Evolutionary conservation across 2,329 filamentous ascomycete genomes (phyloP).

Genomic region (Colletotrichum agaves): DNA sequence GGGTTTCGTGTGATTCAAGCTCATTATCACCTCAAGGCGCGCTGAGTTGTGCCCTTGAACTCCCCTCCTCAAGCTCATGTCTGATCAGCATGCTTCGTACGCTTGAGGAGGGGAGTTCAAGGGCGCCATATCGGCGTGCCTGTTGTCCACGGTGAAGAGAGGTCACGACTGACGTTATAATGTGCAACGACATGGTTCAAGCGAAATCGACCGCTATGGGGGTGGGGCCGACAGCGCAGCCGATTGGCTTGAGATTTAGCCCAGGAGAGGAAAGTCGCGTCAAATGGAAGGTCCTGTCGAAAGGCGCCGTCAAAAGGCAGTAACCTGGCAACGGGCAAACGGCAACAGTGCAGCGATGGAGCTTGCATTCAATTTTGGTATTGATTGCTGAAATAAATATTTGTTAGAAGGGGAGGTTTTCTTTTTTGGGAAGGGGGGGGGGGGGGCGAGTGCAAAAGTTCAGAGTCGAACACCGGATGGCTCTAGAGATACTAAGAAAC

Average conservation of each 20-base stretch:
- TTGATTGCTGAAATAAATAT: too few species aligned
- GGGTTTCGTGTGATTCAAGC: too few species aligned
- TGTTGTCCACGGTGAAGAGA: background rate
- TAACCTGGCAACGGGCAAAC: too few species aligned
- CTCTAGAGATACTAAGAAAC: too few species aligned
- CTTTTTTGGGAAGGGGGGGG: too few species aligned
- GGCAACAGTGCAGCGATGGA: too few species aligned
- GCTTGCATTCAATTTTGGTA: too few species aligned
- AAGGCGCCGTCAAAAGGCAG: too few species aligned
- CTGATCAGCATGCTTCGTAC: background rate
- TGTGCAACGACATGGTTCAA: slow-evolving; percentile 5
- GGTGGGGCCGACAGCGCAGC: background rate
- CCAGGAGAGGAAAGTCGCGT: background rate
- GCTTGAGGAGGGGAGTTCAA: slow-evolving; percentile 9
- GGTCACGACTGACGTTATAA: slow-evolving; percentile 1
- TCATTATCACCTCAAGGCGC: background rate
- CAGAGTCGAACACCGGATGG: too few species aligned
- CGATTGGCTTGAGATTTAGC: background rate
- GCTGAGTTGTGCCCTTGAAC: background rate
- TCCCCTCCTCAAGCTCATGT: slow-evolving; percentile 8
- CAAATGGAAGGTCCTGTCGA: too few species aligned
- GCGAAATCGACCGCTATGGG: background rate
- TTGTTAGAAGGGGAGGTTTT: too few species aligned
- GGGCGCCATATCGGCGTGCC: background rate
- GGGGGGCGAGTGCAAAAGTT: too few species aligned